Base-by-base conservation (phyloP, 2,329 filamentous ascomycete genomes). In the Dothideomycetidae sp. region DNA sequence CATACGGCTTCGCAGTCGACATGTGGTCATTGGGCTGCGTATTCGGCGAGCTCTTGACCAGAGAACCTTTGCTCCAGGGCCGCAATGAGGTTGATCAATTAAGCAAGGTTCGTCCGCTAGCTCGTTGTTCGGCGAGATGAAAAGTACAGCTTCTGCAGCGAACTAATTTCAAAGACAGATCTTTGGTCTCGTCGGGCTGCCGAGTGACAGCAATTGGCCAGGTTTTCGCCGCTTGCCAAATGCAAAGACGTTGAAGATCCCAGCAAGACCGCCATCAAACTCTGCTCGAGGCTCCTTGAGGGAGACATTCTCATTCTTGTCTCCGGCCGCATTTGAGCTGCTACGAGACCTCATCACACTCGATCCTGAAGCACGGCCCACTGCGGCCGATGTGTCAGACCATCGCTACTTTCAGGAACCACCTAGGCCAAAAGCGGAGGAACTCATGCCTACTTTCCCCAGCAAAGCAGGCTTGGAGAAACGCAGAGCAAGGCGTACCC, bases 21-120 rank as follows among this genome's bases (percentile, higher is more conserved):
- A 81, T 96, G 70, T 98, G 90, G 90, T 92, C 81, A 59, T 66
- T 96, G 3, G 90, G 90, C 10, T 96, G 90, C 61, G 85, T 98
- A 52, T 93, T 98, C 53, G 88, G 78, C 43, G 90, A 98, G 62
- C 70, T 98, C 3, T 67, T 96, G 13, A 78, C 75, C 23, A 80
- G 83, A 44, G 78, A 86, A 44, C 84, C 88, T 0, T 57, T 96
- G 2, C 66, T 98, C 1, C 83, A 84, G 50, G 88, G 86, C 34
- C 80, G 77, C 53, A 94, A 93, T 59, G 90, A 98, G 61, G 85
- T 93, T 40, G 84, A 93, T 53, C 78, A 94, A 54, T 67, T 96
- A 10, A 75, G 77, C 36, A 79, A 77, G 58, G 66, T 68, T 54
- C 48, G 51, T 48, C 18, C 26, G 23, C 29, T 41, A 46, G 43